phyloP scores from a whole-genome alignment of 306 rosid genomes.

The Medicago lupulina region DNA sequence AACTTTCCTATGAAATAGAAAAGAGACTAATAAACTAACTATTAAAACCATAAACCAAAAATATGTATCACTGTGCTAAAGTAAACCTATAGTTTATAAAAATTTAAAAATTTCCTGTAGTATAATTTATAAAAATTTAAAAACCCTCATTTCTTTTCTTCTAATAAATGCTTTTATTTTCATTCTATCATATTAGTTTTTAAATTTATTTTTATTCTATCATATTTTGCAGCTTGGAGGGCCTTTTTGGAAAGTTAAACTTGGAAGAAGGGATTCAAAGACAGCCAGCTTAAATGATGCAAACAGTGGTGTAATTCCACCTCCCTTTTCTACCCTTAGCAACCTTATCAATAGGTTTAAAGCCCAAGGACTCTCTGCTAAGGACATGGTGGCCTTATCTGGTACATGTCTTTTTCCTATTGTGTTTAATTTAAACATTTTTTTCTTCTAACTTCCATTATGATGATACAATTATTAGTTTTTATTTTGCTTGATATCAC shows the following conservation, averaged over 20 bases:
- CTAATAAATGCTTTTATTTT: too few species aligned
- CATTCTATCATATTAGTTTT: too few species aligned
- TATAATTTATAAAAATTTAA: too few species aligned
- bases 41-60: too few species aligned
- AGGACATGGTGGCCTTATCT: conserved; percentile 86
- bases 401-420: conserved; percentile 52
- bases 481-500: conserved; percentile 8
- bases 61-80: too few species aligned
- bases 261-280: conserved; percentile 92
- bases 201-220: too few species aligned
- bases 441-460: conserved; percentile 21
- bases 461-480: not conserved
- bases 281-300: conserved; percentile 60
- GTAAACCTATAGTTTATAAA: too few species aligned
- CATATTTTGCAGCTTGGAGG: conserved; percentile 72
- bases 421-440: not conserved
- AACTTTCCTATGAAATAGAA: too few species aligned
- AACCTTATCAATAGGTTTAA: conserved; percentile 53
- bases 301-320: conserved; percentile 63
- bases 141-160: too few species aligned
- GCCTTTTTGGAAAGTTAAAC: conserved; percentile 74
- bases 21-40: too few species aligned
- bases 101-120: too few species aligned
- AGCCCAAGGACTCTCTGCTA: conserved; percentile 65
- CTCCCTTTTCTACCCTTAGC: conserved; percentile 51